These are phyloP conservation scores for Udeniomyces megalosporus DNA, from an alignment of 768 basidiomycete species.

Conservation along the genomic window DNA sequence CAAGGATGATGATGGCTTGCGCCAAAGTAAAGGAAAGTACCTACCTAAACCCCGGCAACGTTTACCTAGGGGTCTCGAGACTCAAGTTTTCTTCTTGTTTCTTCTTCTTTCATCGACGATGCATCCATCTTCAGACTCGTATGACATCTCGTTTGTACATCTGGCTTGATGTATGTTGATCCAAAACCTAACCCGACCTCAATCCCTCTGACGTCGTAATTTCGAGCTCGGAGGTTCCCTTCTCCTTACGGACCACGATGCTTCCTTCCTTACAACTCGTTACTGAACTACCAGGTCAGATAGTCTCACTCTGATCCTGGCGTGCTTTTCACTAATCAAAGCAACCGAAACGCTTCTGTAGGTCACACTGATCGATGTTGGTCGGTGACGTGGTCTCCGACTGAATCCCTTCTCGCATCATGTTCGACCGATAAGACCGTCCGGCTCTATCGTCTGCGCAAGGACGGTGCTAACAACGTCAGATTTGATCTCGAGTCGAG, in stretches of 20 bases:
- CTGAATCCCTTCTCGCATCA: constrained; percentile 63
- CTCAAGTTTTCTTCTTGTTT: not conserved
- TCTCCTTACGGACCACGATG: not conserved
- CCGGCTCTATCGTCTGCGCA: constrained; percentile 50
- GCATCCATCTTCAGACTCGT: not conserved
- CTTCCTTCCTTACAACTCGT: not conserved
- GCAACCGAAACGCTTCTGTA: not conserved
- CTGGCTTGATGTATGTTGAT: not conserved
- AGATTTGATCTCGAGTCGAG: not conserved
- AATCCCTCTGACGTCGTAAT: not conserved
- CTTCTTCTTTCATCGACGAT: not conserved
- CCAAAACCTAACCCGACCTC: not conserved
- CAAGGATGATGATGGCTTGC: not conserved
- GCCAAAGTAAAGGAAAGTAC: not conserved
- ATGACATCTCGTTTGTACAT: not conserved
- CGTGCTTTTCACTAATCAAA: not conserved
- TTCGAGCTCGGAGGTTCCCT: not conserved
- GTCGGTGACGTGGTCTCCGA: constrained; percentile 78
- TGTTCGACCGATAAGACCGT: constrained; percentile 92
- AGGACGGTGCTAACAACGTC: not conserved
- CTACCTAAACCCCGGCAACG: too few relatives aligned
- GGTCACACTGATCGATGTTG: constrained; percentile 68
- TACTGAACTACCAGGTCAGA: not conserved
- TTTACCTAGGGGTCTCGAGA: not conserved
- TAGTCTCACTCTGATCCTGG: not conserved